These are phyloP conservation scores for Escovopsis sp. DNA, from an alignment of 2,329 filamentous ascomycete genomes.

Conservation along the genomic window DNA sequence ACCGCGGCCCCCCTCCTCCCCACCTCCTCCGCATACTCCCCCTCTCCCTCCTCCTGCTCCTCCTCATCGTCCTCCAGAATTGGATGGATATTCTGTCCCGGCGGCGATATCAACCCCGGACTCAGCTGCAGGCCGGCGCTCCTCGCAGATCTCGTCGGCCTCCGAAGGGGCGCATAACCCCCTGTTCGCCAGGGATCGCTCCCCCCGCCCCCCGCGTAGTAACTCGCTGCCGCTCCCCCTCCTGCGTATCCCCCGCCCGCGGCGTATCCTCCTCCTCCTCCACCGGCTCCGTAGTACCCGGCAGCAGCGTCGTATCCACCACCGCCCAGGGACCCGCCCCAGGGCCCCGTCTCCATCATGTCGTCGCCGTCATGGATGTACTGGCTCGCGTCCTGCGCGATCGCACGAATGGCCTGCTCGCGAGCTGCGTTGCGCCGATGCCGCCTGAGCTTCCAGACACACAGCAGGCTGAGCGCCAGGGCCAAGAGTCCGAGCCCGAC, in stretches of 20 bases:
- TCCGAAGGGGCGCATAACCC: constrained; percentile 14
- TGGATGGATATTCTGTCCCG: constrained; percentile 37
- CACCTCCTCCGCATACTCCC: constrained; percentile 39
- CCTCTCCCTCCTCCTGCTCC: constrained; percentile 18
- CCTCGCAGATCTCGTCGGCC: constrained; percentile 4
- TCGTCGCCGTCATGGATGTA: constrained; percentile 30
- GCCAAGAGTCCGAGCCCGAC: constrained; percentile 32
- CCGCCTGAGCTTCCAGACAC: constrained; percentile 33
- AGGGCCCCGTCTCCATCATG: constrained; percentile 29
- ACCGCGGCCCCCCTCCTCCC: constrained; percentile 11
- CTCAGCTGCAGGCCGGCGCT: constrained; percentile 10
- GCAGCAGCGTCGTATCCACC: too few relatives aligned
- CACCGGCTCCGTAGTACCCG: constrained; percentile 33
- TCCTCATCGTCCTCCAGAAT: constrained; percentile 46
- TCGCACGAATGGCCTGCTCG: constrained; percentile 31
- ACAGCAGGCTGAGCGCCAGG: constrained; percentile 29
- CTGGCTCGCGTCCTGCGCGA: constrained; percentile 33
- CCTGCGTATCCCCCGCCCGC: too few relatives aligned
- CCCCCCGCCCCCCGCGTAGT: constrained; percentile 31
- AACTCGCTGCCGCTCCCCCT: constrained; percentile 18
- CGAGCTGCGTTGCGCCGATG: constrained; percentile 20
- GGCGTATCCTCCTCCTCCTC: constrained; percentile 25
- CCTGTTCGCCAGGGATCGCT: constrained; percentile 17
- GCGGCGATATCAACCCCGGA: constrained; percentile 11
- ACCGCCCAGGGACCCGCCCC: too few relatives aligned